Evolutionary conservation across 805 yeast species (phyloP).

Genomic region (Candida tallmaniae): DNA sequence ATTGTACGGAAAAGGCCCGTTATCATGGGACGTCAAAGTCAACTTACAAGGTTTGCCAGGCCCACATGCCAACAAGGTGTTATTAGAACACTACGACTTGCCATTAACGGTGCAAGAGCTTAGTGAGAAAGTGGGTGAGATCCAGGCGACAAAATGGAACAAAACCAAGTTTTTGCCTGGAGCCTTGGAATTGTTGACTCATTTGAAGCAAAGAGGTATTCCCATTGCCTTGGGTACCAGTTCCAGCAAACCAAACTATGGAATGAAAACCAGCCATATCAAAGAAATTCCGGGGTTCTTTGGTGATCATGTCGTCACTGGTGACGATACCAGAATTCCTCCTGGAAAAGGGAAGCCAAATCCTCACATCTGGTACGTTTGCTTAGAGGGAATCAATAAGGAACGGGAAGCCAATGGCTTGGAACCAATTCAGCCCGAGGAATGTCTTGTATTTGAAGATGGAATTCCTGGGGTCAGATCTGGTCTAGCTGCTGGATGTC

Average conservation of each 20-base stretch:
- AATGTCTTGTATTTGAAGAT: constrained; percentile 90
- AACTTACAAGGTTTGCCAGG: constrained; percentile 92
- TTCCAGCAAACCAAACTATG: constrained; percentile 56
- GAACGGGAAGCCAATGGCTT: constrained; percentile 40
- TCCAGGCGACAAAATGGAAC: constrained; percentile 62
- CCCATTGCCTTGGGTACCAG: constrained; percentile 94
- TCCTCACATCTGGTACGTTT: constrained; percentile 89
- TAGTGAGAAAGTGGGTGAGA: constrained; percentile 44
- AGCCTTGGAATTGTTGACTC: constrained; percentile 61
- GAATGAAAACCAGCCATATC: constrained; percentile 71
- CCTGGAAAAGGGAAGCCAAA: constrained; percentile 87
- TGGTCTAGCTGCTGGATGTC: constrained; percentile 77
- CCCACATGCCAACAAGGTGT: constrained; percentile 57
- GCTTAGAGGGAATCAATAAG: constrained; percentile 64
- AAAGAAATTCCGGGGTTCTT: constrained; percentile 61
- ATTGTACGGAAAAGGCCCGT: constrained; percentile 68
- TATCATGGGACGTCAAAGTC: constrained; percentile 88
- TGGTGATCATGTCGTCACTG: constrained; percentile 65
- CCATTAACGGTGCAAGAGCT: constrained; percentile 65
- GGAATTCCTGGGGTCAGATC: constrained; percentile 89
- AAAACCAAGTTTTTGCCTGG: constrained; percentile 74
- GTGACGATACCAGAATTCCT: constrained; percentile 83
- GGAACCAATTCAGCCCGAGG: constrained; percentile 57
- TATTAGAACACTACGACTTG: constrained; percentile 65
- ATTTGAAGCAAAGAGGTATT: constrained; percentile 46